These are phyloP conservation scores for Oropetium thomaeum DNA, from an alignment of 176 grass and related monocot species.

Conservation along the genomic window DNA sequence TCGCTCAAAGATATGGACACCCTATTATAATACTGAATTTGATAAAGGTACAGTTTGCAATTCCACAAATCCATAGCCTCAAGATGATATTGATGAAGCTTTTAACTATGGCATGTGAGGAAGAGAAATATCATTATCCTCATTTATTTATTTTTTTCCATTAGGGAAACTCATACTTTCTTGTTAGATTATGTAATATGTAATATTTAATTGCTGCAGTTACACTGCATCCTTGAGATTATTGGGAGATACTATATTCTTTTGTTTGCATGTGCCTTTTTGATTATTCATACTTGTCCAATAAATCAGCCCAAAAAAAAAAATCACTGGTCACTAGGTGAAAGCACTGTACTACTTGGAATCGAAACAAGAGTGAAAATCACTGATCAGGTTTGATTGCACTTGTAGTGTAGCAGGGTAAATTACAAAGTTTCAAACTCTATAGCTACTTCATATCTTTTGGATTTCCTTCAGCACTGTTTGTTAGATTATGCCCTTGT, in stretches of 20 bases:
- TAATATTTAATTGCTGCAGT: slow-evolving; percentile 1
- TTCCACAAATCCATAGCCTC: slow-evolving; percentile 4
- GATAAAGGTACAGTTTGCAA: slow-evolving; percentile 65
- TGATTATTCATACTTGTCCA: slow-evolving; percentile 30
- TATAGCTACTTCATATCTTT: not conserved
- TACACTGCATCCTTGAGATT: not conserved
- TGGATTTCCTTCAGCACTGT: not conserved
- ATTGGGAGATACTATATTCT: not conserved
- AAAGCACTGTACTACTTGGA: slow-evolving; percentile 9
- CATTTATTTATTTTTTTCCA: too few species aligned
- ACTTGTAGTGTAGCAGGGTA: not conserved
- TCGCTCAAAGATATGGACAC: slow-evolving; percentile 81
- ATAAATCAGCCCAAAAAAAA: not conserved
- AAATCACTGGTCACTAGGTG: not conserved
- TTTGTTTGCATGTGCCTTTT: not conserved
- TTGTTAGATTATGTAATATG: too few species aligned
- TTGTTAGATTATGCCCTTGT: not conserved
- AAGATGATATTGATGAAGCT: not conserved
- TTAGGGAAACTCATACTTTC: too few species aligned
- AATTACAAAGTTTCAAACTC: not conserved
- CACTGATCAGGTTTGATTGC: not conserved
- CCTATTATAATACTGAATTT: slow-evolving; percentile 99
- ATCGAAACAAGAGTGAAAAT: not conserved
- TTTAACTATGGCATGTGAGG: not conserved
- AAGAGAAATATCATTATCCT: slow-evolving; percentile 2